phyloP scores from a whole-genome alignment of 2,329 filamentous ascomycete genomes.

The Arachnomyces sp. region DNA sequence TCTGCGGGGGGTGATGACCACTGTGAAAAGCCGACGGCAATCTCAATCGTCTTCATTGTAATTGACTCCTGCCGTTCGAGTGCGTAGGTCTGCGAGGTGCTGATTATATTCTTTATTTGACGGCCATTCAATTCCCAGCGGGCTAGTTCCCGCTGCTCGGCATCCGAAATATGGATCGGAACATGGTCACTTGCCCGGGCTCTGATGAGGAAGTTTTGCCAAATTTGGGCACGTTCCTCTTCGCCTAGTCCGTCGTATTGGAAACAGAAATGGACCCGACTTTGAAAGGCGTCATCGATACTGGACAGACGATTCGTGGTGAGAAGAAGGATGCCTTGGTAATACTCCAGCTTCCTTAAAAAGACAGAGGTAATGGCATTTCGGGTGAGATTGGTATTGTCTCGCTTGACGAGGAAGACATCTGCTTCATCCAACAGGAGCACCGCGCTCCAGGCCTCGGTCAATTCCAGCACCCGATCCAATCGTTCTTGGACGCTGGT shows the following conservation, averaged over 20 bases:
- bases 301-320: constrained; percentile 30
- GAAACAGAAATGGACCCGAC: constrained; percentile 26
- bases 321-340: constrained; percentile 31
- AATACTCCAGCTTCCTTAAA: constrained; percentile 34
- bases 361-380: constrained; percentile 20
- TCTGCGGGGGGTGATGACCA: too few species aligned
- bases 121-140: too few species aligned
- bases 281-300: constrained; percentile 31
- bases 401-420: constrained; percentile 12
- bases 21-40: too few species aligned
- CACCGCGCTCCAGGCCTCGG: constrained; percentile 13
- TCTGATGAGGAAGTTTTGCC: constrained; percentile 12
- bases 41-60: too few species aligned
- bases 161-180: too few species aligned
- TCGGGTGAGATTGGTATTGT: background rate
- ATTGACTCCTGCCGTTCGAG: too few species aligned
- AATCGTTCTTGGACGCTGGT: background rate
- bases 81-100: too few species aligned
- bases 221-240: constrained; percentile 25
- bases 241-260: constrained; percentile 23
- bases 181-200: constrained; percentile 6
- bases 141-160: too few species aligned
- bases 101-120: too few species aligned
- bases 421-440: constrained; percentile 14
- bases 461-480: constrained; percentile 1